phyloP scores from a whole-genome alignment of 495 filamentous ascomycete genomes.

The Penicillium odoratum region DNA sequence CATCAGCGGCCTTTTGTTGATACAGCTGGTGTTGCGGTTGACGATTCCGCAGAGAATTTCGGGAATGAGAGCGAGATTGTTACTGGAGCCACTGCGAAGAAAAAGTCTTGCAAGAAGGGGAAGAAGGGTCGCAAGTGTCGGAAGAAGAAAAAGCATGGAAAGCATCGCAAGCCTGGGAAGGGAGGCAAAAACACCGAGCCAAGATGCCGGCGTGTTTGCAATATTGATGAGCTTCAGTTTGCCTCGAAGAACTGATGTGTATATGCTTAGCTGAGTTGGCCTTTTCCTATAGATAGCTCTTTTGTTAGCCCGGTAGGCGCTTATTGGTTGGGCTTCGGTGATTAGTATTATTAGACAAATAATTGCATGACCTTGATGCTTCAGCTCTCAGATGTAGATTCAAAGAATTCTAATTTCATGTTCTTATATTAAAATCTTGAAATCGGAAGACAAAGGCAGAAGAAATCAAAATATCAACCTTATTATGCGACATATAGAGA shows the following conservation, averaged over 20 bases:
- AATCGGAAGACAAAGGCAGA: neutral
- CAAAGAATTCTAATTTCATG: neutral
- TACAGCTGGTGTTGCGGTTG: neutral
- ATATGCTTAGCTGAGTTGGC: neutral
- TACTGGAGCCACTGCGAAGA: constrained; percentile 12
- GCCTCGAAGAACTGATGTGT: constrained; percentile 6
- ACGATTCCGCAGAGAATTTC: constrained; percentile 1
- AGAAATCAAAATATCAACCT: neutral
- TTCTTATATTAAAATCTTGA: neutral
- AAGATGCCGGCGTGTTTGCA: constrained; percentile 17
- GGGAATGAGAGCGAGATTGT: constrained; percentile 11
- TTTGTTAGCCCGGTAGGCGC: neutral
- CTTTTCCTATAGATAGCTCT: constrained; percentile 2
- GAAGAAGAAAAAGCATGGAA: constrained; percentile 10
- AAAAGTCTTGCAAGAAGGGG: constrained; percentile 18
- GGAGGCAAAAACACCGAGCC: neutral
- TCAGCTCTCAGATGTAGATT: neutral
- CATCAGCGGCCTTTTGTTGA: constrained; percentile 9
- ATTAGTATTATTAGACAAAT: constrained; percentile 1
- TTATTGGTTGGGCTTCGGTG: neutral
- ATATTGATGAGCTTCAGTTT: constrained; percentile 22
- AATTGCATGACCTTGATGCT: neutral
- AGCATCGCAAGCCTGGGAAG: constrained; percentile 5
- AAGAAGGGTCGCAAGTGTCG: constrained; percentile 20
- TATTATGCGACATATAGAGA: neutral